Percentiles rank a stretch among this genome's conserved stretches.
phyloP scores from a whole-genome alignment of 2,329 filamentous ascomycete species.

The Aureobasidium sp. region DNA sequence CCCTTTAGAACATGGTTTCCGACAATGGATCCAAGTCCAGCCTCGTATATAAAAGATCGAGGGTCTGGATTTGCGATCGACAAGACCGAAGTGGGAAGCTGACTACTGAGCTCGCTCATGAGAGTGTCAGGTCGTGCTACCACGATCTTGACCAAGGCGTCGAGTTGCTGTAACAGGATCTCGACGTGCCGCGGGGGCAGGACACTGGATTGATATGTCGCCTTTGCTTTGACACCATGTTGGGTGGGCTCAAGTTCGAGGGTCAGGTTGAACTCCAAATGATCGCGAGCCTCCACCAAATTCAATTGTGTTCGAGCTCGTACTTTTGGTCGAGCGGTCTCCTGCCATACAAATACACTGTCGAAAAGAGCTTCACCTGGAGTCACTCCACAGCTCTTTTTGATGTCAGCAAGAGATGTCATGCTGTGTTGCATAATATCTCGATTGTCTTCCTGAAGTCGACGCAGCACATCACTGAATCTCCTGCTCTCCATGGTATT shows the following conservation, averaged over 20 bases:
- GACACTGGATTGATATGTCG: slow-evolving; percentile 45
- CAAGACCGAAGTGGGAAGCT: slow-evolving; percentile 21
- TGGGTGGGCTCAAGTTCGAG: slow-evolving; percentile 63
- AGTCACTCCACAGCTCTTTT: slow-evolving; percentile 47
- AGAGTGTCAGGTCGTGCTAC: slow-evolving; percentile 27
- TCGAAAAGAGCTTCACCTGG: slow-evolving; percentile 60
- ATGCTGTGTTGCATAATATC: slow-evolving; percentile 55
- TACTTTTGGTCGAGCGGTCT: slow-evolving; percentile 43
- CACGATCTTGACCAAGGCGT: slow-evolving; percentile 41
- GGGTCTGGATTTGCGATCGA: slow-evolving; percentile 36
- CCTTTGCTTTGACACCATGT: slow-evolving; percentile 40
- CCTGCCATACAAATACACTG: slow-evolving; percentile 75
- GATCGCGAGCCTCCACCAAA: slow-evolving; percentile 56
- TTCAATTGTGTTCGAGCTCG: slow-evolving; percentile 34
- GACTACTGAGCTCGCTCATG: slow-evolving; percentile 25
- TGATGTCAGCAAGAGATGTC: slow-evolving; percentile 62
- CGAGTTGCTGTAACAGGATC: slow-evolving; percentile 54
- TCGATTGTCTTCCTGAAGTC: slow-evolving; percentile 58
- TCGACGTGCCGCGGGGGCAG: slow-evolving; percentile 50
- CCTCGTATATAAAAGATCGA: slow-evolving; percentile 15
- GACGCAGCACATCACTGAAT: slow-evolving; percentile 52
- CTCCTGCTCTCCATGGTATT: slow-evolving; percentile 45
- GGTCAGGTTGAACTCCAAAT: slow-evolving; percentile 66
- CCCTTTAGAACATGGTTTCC: slow-evolving; percentile 41
- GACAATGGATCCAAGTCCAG: slow-evolving; percentile 37